Base-by-base conservation (phyloP, 148 eudicot genomes). In the Nepenthes mirabilis region DNA sequence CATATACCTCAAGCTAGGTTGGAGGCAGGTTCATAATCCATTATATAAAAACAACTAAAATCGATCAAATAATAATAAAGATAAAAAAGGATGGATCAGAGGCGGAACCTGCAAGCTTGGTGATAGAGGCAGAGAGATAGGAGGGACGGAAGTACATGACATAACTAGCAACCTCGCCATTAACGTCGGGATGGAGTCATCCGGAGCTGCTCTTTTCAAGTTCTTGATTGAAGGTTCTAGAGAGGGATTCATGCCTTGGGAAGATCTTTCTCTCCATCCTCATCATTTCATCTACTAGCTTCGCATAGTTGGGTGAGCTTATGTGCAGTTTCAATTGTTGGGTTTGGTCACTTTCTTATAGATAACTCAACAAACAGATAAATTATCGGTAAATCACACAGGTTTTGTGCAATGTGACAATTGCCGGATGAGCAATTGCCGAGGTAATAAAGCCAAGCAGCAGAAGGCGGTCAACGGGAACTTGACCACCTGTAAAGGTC, bases 171-270 rank as follows among this genome's bases (percentile, higher is more conserved):
- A 91, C 65, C 36, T 85, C 88, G 2, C 81, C 94, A 58, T 70
- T 66, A 56, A 68, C 59, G 34, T 60, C 55, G 11, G 70, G 47
- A 75, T 81, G 88, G 23, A 88, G 62, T 66, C 88, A 75, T 1
- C 98, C 94, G 48, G 58, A 36, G 75, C 83, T 91, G 71, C 69
- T 83, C 71, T 83, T 91, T 11, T 65, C 34, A 33, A 87, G 74
- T 51, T 88, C 98, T 4, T 80, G 74, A 35, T 83, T 78, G 50
- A 88, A 85, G 2, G 78, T 75, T 56, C 55, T 53, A 14, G 94
- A 83, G 6, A 91, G 88, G 0, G 98, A 91, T 72, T 91, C 96
- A 62, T 91, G 96, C 65, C 88, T 88, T 0, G 96, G 98, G 81
- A 91, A 91, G 2, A 65, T 72, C 74, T 73, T 88, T 56, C 82